Conservation (phyloP, 805 yeast genomes). For the Teunomyces tritomae region DNA sequence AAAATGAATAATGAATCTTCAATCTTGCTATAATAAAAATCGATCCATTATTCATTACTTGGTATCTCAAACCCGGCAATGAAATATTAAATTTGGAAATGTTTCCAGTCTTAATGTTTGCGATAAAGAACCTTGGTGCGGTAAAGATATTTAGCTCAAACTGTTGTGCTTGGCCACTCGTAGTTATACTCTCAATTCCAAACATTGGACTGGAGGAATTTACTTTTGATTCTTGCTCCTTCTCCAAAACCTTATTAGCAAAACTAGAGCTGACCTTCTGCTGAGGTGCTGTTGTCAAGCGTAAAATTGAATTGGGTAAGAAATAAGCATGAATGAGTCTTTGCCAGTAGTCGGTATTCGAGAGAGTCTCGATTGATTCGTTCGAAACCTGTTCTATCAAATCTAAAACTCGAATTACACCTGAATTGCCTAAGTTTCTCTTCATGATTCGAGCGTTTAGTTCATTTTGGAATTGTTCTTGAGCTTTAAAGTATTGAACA, state of each 20-base stretch:
- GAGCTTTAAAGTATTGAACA: slow-evolving; percentile 4
- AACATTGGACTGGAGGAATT: slow-evolving; percentile 3
- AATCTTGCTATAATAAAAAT: slow-evolving; percentile 32
- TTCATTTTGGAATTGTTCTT: slow-evolving; percentile 22
- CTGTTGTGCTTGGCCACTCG: slow-evolving; percentile 24
- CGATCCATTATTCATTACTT: slow-evolving; percentile 40
- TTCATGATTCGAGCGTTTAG: slow-evolving; percentile 34
- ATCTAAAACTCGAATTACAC: slow-evolving; percentile 38
- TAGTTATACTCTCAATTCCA: slow-evolving; percentile 6
- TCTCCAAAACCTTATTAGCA: slow-evolving; percentile 2
- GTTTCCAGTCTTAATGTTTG: slow-evolving; percentile 48
- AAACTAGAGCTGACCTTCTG: neutral
- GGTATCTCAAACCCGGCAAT: slow-evolving; percentile 38
- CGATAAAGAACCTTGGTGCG: slow-evolving; percentile 60
- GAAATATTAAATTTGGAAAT: slow-evolving; percentile 24
- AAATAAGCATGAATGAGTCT: slow-evolving; percentile 31
- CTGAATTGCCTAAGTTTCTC: slow-evolving; percentile 43
- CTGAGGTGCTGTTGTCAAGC: slow-evolving; percentile 24
- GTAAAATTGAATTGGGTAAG: slow-evolving; percentile 28
- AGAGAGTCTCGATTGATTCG: slow-evolving; percentile 28
- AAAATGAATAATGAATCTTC: slow-evolving; percentile 39
- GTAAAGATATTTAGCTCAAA: slow-evolving; percentile 65
- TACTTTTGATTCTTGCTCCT: slow-evolving; percentile 4
- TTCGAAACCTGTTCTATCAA: slow-evolving; percentile 37
- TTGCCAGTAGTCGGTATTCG: slow-evolving; percentile 36